Percentiles rank a stretch among this genome's conserved stretches.
These are phyloP conservation scores for Aspergillus caelatus DNA, from an alignment of 2,329 filamentous ascomycete genomes.

Conservation along the genomic window DNA sequence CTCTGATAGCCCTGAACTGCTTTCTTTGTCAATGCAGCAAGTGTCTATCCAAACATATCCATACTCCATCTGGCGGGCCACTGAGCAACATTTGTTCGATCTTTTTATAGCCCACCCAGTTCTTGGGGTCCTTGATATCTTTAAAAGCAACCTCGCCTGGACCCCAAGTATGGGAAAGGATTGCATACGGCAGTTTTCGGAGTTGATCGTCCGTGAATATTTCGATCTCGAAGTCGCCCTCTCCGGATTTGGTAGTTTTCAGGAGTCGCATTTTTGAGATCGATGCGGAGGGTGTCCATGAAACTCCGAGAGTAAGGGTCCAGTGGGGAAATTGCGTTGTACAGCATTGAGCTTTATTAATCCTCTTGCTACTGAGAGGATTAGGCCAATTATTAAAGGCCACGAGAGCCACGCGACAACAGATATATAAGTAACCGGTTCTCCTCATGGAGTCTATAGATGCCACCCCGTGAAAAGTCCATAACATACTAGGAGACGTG, in stretches of 20 bases:
- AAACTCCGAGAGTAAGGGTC: neutral
- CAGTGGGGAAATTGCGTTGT: too few species aligned
- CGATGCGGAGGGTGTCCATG: accelerated
- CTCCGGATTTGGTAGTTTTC: neutral
- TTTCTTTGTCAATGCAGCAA: constrained; percentile 28
- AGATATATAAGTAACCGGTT: too few species aligned
- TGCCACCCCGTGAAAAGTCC: too few species aligned
- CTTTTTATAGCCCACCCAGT: constrained; percentile 8
- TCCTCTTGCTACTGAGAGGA: too few species aligned
- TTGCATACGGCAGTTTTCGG: neutral
- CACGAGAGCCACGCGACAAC: too few species aligned
- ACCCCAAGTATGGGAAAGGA: constrained; percentile 7
- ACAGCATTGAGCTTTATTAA: too few species aligned
- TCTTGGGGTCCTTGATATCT: neutral
- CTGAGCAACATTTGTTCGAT: constrained; percentile 7
- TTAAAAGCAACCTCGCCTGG: neutral
- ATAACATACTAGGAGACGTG: too few species aligned
- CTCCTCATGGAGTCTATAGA: too few species aligned
- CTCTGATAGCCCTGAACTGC: constrained; percentile 24
- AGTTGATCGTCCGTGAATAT: neutral
- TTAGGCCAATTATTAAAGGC: too few species aligned
- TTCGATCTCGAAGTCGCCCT: accelerated
- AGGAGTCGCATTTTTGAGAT: neutral
- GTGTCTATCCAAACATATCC: constrained; percentile 26
- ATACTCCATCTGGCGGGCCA: neutral